Evolutionary conservation across 2,329 filamentous ascomycete species (phyloP).

Genomic region (Phyllosticta ampelicida): DNA sequence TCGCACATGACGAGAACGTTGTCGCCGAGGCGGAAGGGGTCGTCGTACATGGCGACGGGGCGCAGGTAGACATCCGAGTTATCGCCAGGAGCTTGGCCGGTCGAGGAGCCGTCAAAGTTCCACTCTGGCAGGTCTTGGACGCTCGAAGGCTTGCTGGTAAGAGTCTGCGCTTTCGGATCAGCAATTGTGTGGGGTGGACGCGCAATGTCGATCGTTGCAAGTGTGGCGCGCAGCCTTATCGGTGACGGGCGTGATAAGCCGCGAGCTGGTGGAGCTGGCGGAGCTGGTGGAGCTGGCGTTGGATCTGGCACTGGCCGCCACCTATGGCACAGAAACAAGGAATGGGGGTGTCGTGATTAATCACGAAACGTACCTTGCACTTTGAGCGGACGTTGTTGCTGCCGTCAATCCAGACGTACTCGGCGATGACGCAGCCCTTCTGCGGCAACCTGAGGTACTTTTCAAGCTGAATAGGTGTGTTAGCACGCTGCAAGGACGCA

Average conservation of each 20-base stretch:
- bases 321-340: constrained; percentile 8
- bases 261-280: constrained; percentile 4
- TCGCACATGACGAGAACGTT: constrained; percentile 93
- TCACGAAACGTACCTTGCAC: constrained; percentile 61
- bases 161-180: constrained; percentile 40
- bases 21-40: constrained; percentile 79
- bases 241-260: constrained; percentile 20
- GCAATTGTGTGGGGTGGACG: constrained; percentile 8
- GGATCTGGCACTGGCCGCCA: constrained; percentile 7
- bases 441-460: constrained; percentile 91
- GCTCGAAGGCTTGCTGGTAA: constrained; percentile 45
- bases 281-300: no score
- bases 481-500: neutral
- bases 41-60: constrained; percentile 78
- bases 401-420: constrained; percentile 95
- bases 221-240: constrained; percentile 19
- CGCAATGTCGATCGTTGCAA: constrained; percentile 7
- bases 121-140: constrained; percentile 62
- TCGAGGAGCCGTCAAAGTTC: constrained; percentile 86
- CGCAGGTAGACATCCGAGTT: constrained; percentile 98
- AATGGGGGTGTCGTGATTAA: constrained; percentile 27
- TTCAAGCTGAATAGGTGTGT: constrained; percentile 54
- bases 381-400: constrained; percentile 80
- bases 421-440: constrained; percentile 78
- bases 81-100: constrained; percentile 81